These are phyloP conservation scores for Colletotrichum cereale DNA, from an alignment of 2,329 filamentous ascomycete genomes.

Conservation along the genomic window DNA sequence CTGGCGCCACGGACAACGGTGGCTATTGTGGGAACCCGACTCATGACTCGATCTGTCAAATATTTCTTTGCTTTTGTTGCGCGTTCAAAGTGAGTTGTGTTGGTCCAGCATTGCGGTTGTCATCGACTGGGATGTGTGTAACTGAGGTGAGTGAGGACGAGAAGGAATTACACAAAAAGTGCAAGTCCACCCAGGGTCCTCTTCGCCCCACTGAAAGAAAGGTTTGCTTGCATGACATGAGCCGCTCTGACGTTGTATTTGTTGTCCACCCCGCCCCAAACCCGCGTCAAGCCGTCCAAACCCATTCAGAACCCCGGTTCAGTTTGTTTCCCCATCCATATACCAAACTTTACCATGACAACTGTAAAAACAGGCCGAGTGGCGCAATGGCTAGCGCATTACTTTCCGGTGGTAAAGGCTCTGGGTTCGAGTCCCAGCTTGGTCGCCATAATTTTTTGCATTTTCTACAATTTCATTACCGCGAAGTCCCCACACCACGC, in stretches of 20 bases:
- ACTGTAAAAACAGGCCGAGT: neutral
- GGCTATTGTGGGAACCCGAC: constrained; percentile 58
- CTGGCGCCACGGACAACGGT: constrained; percentile 70
- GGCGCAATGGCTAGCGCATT: constrained; percentile 16
- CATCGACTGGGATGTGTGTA: neutral
- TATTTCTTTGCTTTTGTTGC: no score
- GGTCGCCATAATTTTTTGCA: neutral
- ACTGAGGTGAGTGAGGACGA: neutral
- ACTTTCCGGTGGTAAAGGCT: constrained; percentile 17
- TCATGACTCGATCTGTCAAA: constrained; percentile 31
- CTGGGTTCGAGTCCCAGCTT: constrained; percentile 12
- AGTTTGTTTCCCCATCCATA: neutral
- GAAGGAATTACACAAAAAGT: neutral
- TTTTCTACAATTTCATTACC: no score
- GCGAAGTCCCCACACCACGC: no score
- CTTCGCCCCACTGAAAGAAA: neutral
- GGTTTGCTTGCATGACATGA: neutral
- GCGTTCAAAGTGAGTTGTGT: neutral
- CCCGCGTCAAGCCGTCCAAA: neutral
- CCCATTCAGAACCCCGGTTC: no score
- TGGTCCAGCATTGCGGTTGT: neutral
- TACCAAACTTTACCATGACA: neutral
- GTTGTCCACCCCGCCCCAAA: neutral
- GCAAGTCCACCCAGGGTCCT: neutral
- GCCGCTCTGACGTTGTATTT: neutral